These are phyloP conservation scores for Schwanniomyces vanrijiae DNA, from an alignment of 805 yeast genomes.

Conservation along the genomic window DNA sequence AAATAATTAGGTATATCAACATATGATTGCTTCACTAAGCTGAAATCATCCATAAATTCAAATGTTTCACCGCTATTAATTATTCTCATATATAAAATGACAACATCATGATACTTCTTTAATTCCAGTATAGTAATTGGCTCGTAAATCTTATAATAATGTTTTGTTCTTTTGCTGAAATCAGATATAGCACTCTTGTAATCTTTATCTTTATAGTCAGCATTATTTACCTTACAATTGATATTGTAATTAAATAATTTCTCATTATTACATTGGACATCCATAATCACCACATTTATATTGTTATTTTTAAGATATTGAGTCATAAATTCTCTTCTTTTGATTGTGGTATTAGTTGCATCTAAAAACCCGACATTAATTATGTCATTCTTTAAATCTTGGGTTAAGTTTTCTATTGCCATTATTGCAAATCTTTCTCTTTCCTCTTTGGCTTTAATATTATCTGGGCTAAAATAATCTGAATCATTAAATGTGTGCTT, in stretches of 20 bases:
- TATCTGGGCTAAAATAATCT: slow-evolving; percentile 40
- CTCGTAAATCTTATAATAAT: slow-evolving; percentile 44
- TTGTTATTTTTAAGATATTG: slow-evolving; percentile 16
- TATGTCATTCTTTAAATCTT: slow-evolving; percentile 23
- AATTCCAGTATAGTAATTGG: slow-evolving; percentile 28
- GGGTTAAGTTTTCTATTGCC: slow-evolving; percentile 29
- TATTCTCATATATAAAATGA: slow-evolving; percentile 23
- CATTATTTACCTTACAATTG: slow-evolving; percentile 60
- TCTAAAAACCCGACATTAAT: slow-evolving; percentile 41
- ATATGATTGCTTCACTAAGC: slow-evolving; percentile 1
- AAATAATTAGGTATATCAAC: slow-evolving; percentile 6
- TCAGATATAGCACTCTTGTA: slow-evolving; percentile 56
- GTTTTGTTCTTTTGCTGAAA: slow-evolving; percentile 55
- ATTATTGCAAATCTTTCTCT: slow-evolving; percentile 37
- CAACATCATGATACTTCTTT: slow-evolving; percentile 10
- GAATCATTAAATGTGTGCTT: slow-evolving; percentile 25
- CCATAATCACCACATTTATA: slow-evolving; percentile 50
- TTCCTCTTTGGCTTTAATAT: slow-evolving; percentile 26
- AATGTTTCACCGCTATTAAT: slow-evolving; percentile 25
- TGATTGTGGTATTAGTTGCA: slow-evolving; percentile 42
- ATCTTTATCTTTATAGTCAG: slow-evolving; percentile 56
- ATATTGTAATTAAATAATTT: slow-evolving; percentile 58
- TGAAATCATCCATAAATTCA: neutral
- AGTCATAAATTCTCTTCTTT: slow-evolving; percentile 33
- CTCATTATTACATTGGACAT: slow-evolving; percentile 57